Evolutionary conservation across 2,329 filamentous ascomycete species (phyloP).

Genomic region (Chrysoporthe austroafricana): DNA sequence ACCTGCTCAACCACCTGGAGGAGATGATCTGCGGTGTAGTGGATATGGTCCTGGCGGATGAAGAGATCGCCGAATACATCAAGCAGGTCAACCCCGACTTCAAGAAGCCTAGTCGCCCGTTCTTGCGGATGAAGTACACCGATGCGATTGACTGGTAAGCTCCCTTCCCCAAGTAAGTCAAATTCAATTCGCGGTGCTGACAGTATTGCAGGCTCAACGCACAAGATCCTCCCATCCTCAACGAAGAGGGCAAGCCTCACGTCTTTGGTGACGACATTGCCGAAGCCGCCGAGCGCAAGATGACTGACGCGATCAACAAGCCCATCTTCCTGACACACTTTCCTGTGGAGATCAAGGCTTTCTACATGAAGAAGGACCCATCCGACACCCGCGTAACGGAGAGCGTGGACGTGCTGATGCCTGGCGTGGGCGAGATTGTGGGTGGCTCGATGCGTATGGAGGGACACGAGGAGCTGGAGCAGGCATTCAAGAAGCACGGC

Average conservation of each 20-base stretch:
- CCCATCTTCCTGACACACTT: conserved; percentile 98
- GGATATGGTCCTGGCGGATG: conserved; percentile 74
- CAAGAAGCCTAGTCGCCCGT: conserved; percentile 78
- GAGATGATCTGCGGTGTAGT: conserved; percentile 85
- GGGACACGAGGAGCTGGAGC: conserved; percentile 85
- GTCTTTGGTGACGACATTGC: conserved; percentile 96
- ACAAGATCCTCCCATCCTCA: conserved; percentile 78
- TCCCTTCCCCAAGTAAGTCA: background rate
- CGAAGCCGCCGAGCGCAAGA: conserved; percentile 92
- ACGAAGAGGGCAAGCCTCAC: conserved; percentile 90
- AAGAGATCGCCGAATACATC: conserved; percentile 72
- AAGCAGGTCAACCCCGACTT: conserved; percentile 92
- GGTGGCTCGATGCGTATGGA: conserved; percentile 97
- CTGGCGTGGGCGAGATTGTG: conserved; percentile 95
- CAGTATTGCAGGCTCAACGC: conserved; percentile 76
- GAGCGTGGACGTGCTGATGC: conserved; percentile 85
- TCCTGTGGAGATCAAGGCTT: conserved; percentile 95
- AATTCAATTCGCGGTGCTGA: conserved; percentile 1
- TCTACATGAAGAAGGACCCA: conserved; percentile 95
- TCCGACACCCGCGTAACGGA: conserved; percentile 85
- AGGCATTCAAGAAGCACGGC: conserved; percentile 82
- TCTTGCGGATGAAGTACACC: conserved; percentile 91
- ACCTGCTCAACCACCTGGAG: conserved; percentile 87
- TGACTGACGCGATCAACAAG: conserved; percentile 95
- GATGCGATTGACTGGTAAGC: conserved; percentile 30